A percentile compares a stretch with the other conserved stretches of the same genome.
Conservation (phyloP, 176 grass and related monocot species). For the Phyllostachys edulis region DNA sequence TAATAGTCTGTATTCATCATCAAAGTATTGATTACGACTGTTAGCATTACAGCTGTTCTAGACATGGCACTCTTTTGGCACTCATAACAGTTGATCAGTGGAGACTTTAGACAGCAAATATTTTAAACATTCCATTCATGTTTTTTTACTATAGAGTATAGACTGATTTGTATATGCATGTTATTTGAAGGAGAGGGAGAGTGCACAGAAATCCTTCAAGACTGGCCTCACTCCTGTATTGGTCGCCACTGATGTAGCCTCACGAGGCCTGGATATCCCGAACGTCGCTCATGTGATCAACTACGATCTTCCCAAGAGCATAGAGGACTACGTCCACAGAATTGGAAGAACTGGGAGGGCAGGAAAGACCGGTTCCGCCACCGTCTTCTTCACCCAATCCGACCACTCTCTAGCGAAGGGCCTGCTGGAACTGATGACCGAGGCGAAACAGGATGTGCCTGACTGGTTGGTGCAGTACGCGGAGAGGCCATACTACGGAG, state of each 20-base stretch:
- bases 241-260: conserved; percentile 81
- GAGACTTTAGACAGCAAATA: background rate
- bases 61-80: background rate
- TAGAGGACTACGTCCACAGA: conserved; percentile 78
- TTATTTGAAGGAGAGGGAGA: conserved; percentile 70
- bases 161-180: conserved; percentile 12
- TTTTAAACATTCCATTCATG: background rate
- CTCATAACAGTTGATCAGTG: background rate
- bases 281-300: conserved; percentile 87
- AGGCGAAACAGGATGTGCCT: conserved; percentile 64
- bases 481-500: conserved; percentile 27
- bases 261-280: conserved; percentile 70
- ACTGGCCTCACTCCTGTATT: conserved; percentile 51
- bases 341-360: conserved; percentile 88
- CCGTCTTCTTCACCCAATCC: conserved; percentile 60
- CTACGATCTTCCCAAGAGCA: conserved; percentile 75
- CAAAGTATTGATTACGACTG: background rate
- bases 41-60: background rate
- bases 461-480: conserved; percentile 56
- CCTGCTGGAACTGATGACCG: conserved; percentile 58
- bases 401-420: conserved; percentile 57
- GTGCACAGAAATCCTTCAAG: conserved; percentile 67
- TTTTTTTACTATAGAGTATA: background rate
- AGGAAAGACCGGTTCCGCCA: conserved; percentile 70
- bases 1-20: background rate